Base-by-base conservation (phyloP, 345 rosid genomes). In the Cochlearia excelsa region DNA sequence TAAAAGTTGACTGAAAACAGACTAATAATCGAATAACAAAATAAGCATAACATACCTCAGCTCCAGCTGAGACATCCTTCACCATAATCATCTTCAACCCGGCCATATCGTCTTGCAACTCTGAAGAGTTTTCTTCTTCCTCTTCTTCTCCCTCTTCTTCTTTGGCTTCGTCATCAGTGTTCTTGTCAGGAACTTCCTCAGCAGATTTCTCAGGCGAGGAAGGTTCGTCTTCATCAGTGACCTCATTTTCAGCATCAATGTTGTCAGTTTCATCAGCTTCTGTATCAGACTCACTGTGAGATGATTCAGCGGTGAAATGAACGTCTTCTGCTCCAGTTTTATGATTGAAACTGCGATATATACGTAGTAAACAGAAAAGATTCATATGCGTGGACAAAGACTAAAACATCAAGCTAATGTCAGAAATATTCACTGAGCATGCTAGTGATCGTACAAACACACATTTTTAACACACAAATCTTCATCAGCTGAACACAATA, bases 291-390 rank as follows among this genome's bases (percentile, higher is more conserved):
- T 78, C 89, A 69, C 61, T 62, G 65, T 78, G 63, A 33, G 84
- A 77, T 53, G 80, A 68, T 4, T 70, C 74, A 64, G 63, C 47
- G 23, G 90, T 82, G 71, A 88, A 81, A 73, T 88, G 95, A 28
- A 86, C 95, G 63, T 91, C 96, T 70, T 88, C 96, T 1, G 83
- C 88, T 27, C 90, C 96, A 29, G 95, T 86, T 77, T 84, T 91
- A 83, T 88, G 98, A 71, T 91, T 91, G 72, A 88, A 91, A 51
- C 98, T 88, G 77, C 47, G 0, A 75, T 50, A 30, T 37, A 75
- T 50, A 30, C 33, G 37, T 47, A 51, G 61, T 30, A 9, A 40
- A 46, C 50, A 68, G 8, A 40, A 38, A 67, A 45, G 29, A 48
- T 3, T 48, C 27, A 55, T 10, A 47, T 61, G 59, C 49, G 43